Conservation (phyloP, 2,329 filamentous ascomycete species). For the Amauroascus niger region DNA sequence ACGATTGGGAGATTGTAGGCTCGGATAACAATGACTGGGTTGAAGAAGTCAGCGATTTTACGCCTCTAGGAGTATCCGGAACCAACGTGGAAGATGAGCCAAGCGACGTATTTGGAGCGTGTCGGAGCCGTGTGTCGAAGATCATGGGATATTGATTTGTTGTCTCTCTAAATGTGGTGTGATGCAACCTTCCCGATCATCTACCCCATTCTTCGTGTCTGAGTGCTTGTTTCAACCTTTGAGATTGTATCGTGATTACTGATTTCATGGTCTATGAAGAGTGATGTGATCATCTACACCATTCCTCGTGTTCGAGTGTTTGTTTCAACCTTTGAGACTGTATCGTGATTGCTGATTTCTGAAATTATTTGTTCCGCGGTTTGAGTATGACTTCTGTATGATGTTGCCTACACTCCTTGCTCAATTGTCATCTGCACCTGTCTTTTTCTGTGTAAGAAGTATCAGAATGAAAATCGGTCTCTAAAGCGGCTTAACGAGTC, state of each 20-base stretch:
- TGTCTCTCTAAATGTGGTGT: too few relatives aligned
- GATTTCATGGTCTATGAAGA: too few relatives aligned
- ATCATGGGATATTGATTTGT: neutral
- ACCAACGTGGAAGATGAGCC: neutral
- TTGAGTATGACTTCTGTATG: too few relatives aligned
- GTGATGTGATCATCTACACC: neutral
- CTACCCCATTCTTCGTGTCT: neutral
- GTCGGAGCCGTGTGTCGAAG: neutral
- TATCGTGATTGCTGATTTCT: too few relatives aligned
- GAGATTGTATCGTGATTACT: neutral
- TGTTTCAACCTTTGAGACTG: too few relatives aligned
- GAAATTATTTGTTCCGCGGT: too few relatives aligned
- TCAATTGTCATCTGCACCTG: neutral
- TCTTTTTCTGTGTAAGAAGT: neutral
- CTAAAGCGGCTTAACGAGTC: neutral
- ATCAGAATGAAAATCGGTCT: neutral
- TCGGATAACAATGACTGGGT: neutral
- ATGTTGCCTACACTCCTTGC: too few relatives aligned
- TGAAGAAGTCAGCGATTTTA: neutral
- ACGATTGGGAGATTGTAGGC: slow-evolving; percentile 1
- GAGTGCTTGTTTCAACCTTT: too few relatives aligned
- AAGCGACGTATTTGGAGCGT: neutral
- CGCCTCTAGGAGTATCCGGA: neutral
- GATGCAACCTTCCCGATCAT: too few relatives aligned
- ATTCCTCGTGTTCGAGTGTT: neutral